Conservation (phyloP, 352 stramenopile species). For the Elongisporangium senticosum region DNA sequence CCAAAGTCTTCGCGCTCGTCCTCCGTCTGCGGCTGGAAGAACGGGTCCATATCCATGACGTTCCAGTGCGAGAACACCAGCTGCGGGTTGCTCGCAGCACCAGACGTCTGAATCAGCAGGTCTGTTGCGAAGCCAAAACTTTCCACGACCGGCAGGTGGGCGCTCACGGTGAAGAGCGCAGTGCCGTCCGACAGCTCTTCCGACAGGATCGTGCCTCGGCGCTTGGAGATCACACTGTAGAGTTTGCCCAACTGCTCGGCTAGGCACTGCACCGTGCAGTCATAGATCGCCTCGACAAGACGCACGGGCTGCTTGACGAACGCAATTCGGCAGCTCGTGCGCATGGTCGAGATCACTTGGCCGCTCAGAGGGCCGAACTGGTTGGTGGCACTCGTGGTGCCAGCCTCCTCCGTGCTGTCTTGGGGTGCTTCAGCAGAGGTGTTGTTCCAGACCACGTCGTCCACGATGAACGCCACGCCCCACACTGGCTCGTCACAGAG, state of each 20-base stretch:
- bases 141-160: conserved; percentile 92
- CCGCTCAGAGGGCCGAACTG: conserved; percentile 71
- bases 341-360: conserved; percentile 80
- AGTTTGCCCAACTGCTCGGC: conserved; percentile 91
- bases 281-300: conserved; percentile 89
- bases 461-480: conserved; percentile 85
- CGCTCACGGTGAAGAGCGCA: conserved; percentile 92
- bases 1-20: conserved; percentile 96
- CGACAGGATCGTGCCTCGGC: conserved; percentile 85
- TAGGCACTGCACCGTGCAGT: conserved; percentile 83
- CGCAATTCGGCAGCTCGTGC: conserved; percentile 57
- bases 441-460: conserved; percentile 63
- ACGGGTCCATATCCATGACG: conserved; percentile 93
- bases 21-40: conserved; percentile 94
- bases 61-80: conserved; percentile 95
- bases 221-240: conserved; percentile 92
- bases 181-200: conserved; percentile 91
- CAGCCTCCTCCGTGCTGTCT: conserved; percentile 15
- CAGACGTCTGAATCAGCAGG: conserved; percentile 91
- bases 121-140: conserved; percentile 92
- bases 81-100: conserved; percentile 93
- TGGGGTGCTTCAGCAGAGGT: conserved; percentile 7
- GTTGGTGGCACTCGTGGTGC: conserved; percentile 14
- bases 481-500: conserved; percentile 89
- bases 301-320: conserved; percentile 85